Evolutionary conservation across 75 land plant genomes (phyloP).

Genomic region (Ceratopteris richardii): DNA sequence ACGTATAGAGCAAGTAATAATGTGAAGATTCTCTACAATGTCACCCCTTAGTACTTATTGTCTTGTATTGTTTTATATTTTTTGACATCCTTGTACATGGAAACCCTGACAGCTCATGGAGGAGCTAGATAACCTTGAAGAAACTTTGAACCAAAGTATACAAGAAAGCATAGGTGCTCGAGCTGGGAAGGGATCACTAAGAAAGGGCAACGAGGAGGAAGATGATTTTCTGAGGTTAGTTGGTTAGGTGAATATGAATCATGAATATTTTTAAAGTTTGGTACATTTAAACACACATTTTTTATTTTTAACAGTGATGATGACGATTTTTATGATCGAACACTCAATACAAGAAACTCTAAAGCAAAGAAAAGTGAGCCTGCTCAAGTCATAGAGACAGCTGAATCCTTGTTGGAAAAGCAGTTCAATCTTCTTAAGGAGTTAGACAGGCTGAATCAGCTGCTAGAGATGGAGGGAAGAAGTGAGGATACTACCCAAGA

Average conservation of each 20-base stretch:
- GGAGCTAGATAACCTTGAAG: constrained; percentile 92
- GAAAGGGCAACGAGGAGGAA: constrained; percentile 47
- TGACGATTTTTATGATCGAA: constrained; percentile 95
- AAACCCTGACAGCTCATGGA: constrained; percentile 69
- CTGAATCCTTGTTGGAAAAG: constrained; percentile 82
- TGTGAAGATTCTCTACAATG: background rate
- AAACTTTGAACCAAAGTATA: constrained; percentile 93
- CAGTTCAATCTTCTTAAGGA: constrained; percentile 52
- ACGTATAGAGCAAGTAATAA: constrained; percentile 71
- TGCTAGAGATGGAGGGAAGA: constrained; percentile 39
- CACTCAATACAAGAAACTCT: constrained; percentile 30
- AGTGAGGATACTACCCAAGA: constrained; percentile 20
- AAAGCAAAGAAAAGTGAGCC: constrained; percentile 26
- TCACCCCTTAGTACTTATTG: background rate
- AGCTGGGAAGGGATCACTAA: constrained; percentile 22
- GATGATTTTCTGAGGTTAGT: constrained; percentile 57
- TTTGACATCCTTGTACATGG: no score
- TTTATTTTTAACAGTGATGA: constrained; percentile 49
- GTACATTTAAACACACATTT: no score
- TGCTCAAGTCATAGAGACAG: constrained; percentile 64
- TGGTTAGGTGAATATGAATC: no score
- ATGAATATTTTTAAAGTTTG: no score
- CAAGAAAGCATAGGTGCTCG: constrained; percentile 86
- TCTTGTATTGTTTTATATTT: background rate
- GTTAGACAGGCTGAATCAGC: constrained; percentile 26